These are phyloP conservation scores for Leccinum subrobustum DNA, from an alignment of 1,284 basidiomycete genomes.

Conservation along the genomic window DNA sequence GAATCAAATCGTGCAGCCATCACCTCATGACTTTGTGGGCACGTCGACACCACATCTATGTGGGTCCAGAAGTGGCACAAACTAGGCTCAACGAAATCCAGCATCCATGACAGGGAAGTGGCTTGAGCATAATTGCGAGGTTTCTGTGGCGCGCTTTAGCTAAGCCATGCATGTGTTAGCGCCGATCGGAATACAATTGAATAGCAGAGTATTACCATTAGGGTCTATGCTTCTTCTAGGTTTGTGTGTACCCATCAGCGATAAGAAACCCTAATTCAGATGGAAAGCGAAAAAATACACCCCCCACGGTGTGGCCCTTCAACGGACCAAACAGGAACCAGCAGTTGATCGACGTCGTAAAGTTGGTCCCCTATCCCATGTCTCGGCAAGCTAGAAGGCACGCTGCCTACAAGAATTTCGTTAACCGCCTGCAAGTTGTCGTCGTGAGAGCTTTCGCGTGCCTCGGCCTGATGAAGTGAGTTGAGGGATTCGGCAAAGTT, in stretches of 20 bases:
- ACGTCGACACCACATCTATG: background rate
- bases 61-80: background rate
- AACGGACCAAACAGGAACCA: background rate
- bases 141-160: background rate
- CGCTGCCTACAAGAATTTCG: background rate
- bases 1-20: background rate
- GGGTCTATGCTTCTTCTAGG: background rate
- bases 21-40: background rate
- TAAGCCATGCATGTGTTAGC: background rate
- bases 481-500: background rate
- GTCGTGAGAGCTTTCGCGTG: background rate
- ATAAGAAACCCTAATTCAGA: background rate
- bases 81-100: background rate
- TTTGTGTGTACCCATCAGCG: background rate
- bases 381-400: background rate
- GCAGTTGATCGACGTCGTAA: background rate
- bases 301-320: background rate
- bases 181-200: background rate
- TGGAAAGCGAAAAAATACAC: background rate
- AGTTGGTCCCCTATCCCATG: background rate
- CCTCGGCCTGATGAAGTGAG: background rate
- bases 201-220: background rate
- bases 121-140: background rate
- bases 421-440: background rate
- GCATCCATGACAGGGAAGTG: background rate